phyloP scores from a whole-genome alignment of 495 filamentous ascomycete genomes.

The Aspergillus taichungensis region DNA sequence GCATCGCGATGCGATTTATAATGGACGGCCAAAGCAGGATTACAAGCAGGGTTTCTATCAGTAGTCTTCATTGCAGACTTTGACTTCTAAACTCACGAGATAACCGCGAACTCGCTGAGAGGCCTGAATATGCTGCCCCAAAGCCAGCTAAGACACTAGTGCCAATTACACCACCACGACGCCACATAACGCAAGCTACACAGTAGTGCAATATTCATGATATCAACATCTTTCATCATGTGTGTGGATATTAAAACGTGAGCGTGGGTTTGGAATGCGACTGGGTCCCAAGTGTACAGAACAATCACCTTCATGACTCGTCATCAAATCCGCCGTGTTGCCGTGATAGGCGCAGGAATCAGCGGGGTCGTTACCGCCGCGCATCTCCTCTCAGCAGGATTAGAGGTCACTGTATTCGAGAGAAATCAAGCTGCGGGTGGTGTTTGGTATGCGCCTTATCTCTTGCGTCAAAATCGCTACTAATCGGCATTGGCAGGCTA shows the following conservation, averaged over 20 bases:
- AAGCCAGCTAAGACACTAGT: background rate
- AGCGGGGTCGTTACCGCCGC: slow-evolving; percentile 56
- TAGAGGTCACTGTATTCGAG: slow-evolving; percentile 59
- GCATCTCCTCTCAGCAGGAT: slow-evolving; percentile 48
- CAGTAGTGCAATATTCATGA: too few relatives aligned
- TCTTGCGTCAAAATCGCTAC: background rate
- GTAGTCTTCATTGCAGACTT: too few relatives aligned
- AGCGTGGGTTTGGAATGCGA: background rate
- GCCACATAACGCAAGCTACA: background rate
- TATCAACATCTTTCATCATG: too few relatives aligned
- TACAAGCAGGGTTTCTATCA: too few relatives aligned
- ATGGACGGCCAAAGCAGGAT: background rate
- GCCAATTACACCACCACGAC: slow-evolving; percentile 1
- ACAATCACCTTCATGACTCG: slow-evolving; percentile 17
- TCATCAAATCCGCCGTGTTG: slow-evolving; percentile 33
- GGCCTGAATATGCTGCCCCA: too few relatives aligned
- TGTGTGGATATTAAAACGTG: too few relatives aligned
- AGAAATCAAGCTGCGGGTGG: slow-evolving; percentile 49
- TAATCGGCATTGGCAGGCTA: slow-evolving; percentile 24
- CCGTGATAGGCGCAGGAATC: slow-evolving; percentile 63
- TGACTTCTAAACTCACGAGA: too few relatives aligned
- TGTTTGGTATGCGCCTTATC: slow-evolving; percentile 42
- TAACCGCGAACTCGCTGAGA: too few relatives aligned
- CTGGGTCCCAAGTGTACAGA: background rate
- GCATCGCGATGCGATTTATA: slow-evolving; percentile 5